These are phyloP conservation scores for Sechiopsis laciniata DNA, from an alignment of 306 rosid genomes.

Conservation along the genomic window DNA sequence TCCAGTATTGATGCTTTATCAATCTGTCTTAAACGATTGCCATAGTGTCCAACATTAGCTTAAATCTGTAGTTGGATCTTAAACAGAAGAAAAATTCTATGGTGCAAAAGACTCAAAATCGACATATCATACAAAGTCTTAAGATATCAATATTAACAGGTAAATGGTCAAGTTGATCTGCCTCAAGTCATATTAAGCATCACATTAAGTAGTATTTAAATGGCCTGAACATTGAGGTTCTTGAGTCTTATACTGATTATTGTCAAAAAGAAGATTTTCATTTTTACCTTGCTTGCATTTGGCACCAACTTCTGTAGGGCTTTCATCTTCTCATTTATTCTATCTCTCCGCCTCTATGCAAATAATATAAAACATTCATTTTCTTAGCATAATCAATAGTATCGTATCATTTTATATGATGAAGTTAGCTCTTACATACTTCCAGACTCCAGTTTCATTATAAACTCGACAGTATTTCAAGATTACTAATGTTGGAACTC, in stretches of 20 bases:
- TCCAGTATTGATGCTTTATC: constrained; percentile 52
- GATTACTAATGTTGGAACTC: neutral
- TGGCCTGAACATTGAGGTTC: neutral
- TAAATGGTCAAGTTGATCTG: neutral
- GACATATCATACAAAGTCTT: neutral
- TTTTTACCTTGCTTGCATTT: constrained; percentile 45
- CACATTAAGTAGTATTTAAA: neutral
- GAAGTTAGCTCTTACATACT: neutral
- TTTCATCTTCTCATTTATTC: constrained; percentile 47
- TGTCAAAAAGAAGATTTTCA: neutral
- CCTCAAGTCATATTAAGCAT: neutral
- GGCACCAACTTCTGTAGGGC: constrained; percentile 51
- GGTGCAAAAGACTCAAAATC: neutral
- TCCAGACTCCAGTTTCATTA: neutral
- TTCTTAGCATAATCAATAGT: neutral
- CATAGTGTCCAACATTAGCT: neutral
- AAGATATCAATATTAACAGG: neutral
- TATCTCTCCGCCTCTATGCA: constrained; percentile 42
- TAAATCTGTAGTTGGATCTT: neutral
- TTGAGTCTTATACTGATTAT: neutral
- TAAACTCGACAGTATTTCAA: neutral
- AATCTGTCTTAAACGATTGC: constrained; percentile 30
- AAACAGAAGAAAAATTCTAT: neutral
- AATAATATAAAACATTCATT: constrained; percentile 10
- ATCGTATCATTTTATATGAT: neutral